phyloP scores from a whole-genome alignment of 352 stramenopile species.

The Saprolegnia parasitica region DNA sequence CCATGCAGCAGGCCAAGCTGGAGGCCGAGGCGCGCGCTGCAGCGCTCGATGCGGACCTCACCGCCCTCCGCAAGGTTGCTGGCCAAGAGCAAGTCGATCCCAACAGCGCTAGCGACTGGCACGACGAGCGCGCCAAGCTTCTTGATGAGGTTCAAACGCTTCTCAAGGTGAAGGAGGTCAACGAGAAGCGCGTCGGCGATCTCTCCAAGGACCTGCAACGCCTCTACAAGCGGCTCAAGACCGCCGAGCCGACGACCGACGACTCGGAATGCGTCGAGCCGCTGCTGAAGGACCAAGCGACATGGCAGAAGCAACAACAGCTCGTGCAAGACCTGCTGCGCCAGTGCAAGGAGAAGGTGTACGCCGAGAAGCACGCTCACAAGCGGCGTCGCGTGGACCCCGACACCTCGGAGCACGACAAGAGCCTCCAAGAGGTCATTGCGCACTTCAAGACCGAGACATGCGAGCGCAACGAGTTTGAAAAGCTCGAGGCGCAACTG shows the following conservation, averaged over 20 bases:
- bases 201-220: constrained; percentile 14
- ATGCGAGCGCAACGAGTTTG: background rate
- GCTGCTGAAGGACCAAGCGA: background rate
- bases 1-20: constrained; percentile 6
- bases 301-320: background rate
- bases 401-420: background rate
- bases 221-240: constrained; percentile 16
- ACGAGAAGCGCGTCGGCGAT: constrained; percentile 9
- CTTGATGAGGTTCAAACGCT: background rate
- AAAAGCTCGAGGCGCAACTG: constrained; percentile 10
- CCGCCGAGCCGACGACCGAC: background rate
- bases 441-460: background rate
- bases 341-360: constrained; percentile 6
- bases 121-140: background rate
- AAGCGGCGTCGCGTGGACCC: background rate
- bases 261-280: background rate
- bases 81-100: background rate
- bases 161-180: background rate
- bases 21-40: background rate
- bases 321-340: constrained; percentile 9
- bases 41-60: background rate
- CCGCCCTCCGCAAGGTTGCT: background rate
- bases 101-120: background rate
- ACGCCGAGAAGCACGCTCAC: background rate
- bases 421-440: background rate